Evolutionary conservation across 345 rosid genomes (phyloP).

Genomic region (Salix exigua): DNA sequence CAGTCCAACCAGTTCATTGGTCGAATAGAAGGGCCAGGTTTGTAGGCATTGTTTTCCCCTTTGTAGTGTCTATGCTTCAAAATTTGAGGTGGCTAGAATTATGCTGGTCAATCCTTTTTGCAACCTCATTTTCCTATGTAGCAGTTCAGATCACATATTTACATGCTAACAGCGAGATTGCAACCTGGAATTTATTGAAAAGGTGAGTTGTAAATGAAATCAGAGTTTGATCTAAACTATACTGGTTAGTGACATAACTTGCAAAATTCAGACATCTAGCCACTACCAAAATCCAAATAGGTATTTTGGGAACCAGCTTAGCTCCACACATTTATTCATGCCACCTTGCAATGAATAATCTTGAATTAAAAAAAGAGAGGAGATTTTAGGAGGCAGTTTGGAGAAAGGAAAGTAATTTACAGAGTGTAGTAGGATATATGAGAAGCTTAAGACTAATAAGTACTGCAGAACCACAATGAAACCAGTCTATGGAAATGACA

Average conservation of each 20-base stretch:
- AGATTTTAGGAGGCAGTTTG: neutral
- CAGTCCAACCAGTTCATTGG: slow-evolving; percentile 33
- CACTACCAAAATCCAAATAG: neutral
- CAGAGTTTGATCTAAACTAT: slow-evolving; percentile 1
- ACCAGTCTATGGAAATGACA: neutral
- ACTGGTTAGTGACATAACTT: slow-evolving; percentile 4
- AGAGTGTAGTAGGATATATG: neutral
- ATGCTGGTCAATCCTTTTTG: slow-evolving; percentile 23
- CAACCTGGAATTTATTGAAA: slow-evolving; percentile 12
- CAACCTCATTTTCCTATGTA: slow-evolving; percentile 19
- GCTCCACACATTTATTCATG: neutral
- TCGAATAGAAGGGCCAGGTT: slow-evolving; percentile 41
- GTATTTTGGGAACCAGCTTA: neutral
- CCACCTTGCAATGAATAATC: neutral
- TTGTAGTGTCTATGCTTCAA: slow-evolving; percentile 27
- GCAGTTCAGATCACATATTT: slow-evolving; percentile 21
- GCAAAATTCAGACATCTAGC: neutral
- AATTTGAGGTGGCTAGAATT: slow-evolving; percentile 25
- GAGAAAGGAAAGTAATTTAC: neutral
- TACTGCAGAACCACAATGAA: neutral
- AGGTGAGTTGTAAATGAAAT: slow-evolving; percentile 20
- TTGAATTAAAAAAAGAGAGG: neutral
- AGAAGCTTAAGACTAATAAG: neutral
- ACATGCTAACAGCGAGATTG: slow-evolving; percentile 19
- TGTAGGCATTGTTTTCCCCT: slow-evolving; percentile 36